Percentiles rank a stretch among this genome's conserved stretches.
Evolutionary conservation across 495 filamentous ascomycete genomes (phyloP).

Genomic region (Aspergillus baeticus): DNA sequence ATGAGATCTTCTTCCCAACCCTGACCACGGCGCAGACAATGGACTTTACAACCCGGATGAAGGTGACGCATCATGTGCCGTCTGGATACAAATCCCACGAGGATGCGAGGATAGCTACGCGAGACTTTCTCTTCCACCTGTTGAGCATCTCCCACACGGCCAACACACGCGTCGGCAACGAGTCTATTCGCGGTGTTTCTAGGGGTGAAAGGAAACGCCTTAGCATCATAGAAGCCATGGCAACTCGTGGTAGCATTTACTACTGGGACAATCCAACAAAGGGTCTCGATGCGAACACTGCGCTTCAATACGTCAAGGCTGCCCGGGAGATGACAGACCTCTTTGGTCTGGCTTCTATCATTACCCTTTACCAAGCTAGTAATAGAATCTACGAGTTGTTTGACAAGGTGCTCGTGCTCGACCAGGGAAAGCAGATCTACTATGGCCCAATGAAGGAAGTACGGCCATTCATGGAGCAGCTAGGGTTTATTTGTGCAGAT

Average conservation of each 20-base stretch:
- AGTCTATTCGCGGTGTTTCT: conserved; percentile 75
- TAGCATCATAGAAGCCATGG: conserved; percentile 65
- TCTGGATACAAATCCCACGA: conserved; percentile 41
- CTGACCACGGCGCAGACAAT: conserved; percentile 72
- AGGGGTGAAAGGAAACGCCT: conserved; percentile 81
- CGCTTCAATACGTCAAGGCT: conserved; percentile 53
- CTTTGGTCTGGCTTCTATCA: conserved; percentile 44
- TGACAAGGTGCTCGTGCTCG: conserved; percentile 69
- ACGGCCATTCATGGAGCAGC: conserved; percentile 63
- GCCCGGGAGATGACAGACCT: conserved; percentile 48
- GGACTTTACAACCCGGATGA: conserved; percentile 57
- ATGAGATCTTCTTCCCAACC: conserved; percentile 69
- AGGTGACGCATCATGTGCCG: conserved; percentile 37
- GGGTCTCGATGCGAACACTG: conserved; percentile 61
- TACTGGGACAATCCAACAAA: conserved; percentile 64
- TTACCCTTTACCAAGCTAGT: conserved; percentile 61
- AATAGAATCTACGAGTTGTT: conserved; percentile 62
- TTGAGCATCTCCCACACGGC: conserved; percentile 77
- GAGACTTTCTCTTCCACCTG: conserved; percentile 67
- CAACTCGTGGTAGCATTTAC: conserved; percentile 60
- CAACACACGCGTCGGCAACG: conserved; percentile 77
- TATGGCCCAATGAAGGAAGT: conserved; percentile 59
- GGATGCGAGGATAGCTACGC: conserved; percentile 54
- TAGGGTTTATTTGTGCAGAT: conserved; percentile 54
- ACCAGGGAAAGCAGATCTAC: conserved; percentile 62